Conservation (phyloP, 495 filamentous ascomycete species). For the Friedmanniomyces simplex region DNA sequence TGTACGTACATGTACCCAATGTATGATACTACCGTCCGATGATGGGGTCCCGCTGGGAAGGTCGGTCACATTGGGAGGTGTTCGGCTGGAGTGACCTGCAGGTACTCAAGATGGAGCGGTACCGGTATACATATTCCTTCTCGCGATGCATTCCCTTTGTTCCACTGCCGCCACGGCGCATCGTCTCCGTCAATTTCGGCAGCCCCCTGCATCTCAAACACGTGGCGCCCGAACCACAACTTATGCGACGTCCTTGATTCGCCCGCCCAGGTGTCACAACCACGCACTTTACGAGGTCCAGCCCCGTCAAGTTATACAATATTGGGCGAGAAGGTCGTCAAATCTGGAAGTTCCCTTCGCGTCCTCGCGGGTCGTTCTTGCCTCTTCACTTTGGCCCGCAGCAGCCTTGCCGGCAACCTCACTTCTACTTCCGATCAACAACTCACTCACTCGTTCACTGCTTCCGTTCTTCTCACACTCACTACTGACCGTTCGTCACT, state of each 20-base stretch:
- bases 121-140: not conserved
- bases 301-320: not conserved
- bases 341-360: too few relatives aligned
- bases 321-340: too few relatives aligned
- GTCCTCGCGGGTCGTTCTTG: too few relatives aligned
- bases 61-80: not conserved
- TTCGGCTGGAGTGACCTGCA: not conserved
- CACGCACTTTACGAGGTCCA: not conserved
- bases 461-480: not conserved
- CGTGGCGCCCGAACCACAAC: not conserved
- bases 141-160: not conserved
- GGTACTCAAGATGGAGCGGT: not conserved
- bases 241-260: not conserved
- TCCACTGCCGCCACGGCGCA: not conserved
- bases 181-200: not conserved
- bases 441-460: too few relatives aligned
- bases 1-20: conserved; percentile 25
- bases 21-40: conserved; percentile 13
- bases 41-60: not conserved
- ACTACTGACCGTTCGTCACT: not conserved
- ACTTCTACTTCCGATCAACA: not conserved
- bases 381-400: not conserved
- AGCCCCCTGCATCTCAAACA: not conserved
- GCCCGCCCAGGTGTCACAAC: not conserved
- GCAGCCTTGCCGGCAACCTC: not conserved